Conservation (phyloP, 2,329 filamentous ascomycete species). For the Pseudofabraea citricarpa region DNA sequence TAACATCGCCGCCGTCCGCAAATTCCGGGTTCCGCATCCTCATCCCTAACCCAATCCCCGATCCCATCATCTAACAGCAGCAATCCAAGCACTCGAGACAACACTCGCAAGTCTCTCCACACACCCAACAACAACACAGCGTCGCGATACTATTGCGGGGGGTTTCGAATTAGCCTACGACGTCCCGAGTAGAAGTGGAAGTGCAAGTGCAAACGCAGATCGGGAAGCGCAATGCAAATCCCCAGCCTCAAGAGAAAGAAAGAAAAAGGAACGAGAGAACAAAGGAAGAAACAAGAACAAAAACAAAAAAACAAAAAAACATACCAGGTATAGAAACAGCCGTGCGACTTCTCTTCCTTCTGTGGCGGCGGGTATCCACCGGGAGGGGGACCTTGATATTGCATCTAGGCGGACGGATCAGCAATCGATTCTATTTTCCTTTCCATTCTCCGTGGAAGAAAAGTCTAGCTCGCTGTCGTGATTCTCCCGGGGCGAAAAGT, state of each 20-base stretch:
- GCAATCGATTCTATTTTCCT: background rate
- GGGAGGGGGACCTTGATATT: slow-evolving; percentile 4
- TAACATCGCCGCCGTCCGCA: too few relatives aligned
- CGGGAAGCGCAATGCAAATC: too few relatives aligned
- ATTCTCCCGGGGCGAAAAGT: too few relatives aligned
- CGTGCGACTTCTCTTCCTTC: slow-evolving; percentile 1
- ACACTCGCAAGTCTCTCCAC: slow-evolving; percentile 39
- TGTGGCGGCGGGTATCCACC: background rate
- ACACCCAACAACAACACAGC: slow-evolving; percentile 40
- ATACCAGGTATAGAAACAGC: slow-evolving; percentile 4
- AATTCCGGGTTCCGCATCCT: too few relatives aligned
- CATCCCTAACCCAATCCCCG: too few relatives aligned
- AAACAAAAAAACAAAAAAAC: too few relatives aligned
- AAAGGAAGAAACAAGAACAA: too few relatives aligned
- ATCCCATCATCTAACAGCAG: slow-evolving; percentile 24
- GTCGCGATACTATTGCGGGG: slow-evolving; percentile 34
- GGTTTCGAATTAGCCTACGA: too few relatives aligned
- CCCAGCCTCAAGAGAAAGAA: too few relatives aligned
- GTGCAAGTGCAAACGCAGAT: too few relatives aligned
- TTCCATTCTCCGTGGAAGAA: background rate
- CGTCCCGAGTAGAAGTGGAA: too few relatives aligned
- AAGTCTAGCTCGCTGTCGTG: background rate
- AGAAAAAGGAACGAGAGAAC: too few relatives aligned
- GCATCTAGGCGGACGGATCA: background rate
- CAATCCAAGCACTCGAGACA: slow-evolving; percentile 37